Evolutionary conservation across 1,139 yeast species (phyloP).

Genomic region (Taphrina wiesneri): DNA sequence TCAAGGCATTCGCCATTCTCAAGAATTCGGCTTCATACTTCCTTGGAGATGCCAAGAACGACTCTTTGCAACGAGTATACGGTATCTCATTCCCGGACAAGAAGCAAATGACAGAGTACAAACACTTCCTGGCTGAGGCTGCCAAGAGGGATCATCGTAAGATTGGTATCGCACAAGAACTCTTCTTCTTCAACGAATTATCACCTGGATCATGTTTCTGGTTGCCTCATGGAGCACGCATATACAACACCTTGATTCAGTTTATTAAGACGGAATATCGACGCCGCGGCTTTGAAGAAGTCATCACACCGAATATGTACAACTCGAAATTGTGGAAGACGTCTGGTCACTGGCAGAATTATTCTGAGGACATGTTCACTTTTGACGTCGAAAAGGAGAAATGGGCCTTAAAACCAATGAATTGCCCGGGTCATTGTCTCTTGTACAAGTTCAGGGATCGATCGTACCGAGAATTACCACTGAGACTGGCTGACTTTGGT

Average conservation of each 20-base stretch:
- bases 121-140: conserved; percentile 94
- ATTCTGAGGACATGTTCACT: conserved; percentile 85
- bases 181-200: conserved; percentile 91
- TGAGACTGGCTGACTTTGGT: conserved; percentile 87
- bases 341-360: conserved; percentile 96
- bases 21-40: conserved; percentile 97
- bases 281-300: conserved; percentile 85
- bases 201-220: conserved; percentile 91
- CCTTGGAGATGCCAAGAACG: conserved; percentile 88
- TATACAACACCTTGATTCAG: conserved; percentile 72
- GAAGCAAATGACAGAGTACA: conserved; percentile 91
- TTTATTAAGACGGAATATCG: conserved; percentile 85
- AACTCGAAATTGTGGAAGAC: conserved; percentile 82
- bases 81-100: conserved; percentile 99
- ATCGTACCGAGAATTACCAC: conserved; percentile 85
- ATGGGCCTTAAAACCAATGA: conserved; percentile 90
- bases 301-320: conserved; percentile 87
- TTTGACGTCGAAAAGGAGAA: conserved; percentile 46
- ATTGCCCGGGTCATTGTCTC: conserved; percentile 96
- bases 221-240: conserved; percentile 84
- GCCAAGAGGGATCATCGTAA: conserved; percentile 96
- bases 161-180: conserved; percentile 94
- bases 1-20: conserved; percentile 89
- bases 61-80: conserved; percentile 93
- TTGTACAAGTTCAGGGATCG: conserved; percentile 79